Base-by-base conservation (phyloP, 805 yeast genomes). In the Candida dajiaensis region DNA sequence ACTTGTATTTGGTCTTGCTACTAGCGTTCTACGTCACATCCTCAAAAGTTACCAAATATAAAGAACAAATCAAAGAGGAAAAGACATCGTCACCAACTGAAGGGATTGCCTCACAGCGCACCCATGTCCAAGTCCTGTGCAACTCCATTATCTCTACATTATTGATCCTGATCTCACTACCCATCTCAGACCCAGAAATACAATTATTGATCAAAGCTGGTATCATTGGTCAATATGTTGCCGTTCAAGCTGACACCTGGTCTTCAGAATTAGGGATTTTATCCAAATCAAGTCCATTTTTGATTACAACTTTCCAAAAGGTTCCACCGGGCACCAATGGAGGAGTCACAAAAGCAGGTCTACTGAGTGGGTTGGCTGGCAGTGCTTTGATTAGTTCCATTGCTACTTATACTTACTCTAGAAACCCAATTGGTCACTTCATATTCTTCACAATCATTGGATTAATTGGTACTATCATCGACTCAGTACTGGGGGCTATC, bases 291-390 rank as follows among this genome's bases (percentile, higher is more conserved):
- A 45, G 52, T 3, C 76, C 77, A 4, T 51, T 68, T 20, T 57
- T 72, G 28, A 69, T 72, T 45, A 70, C 74, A 7, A 66, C 71
- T 6, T 57, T 72, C 31, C 50, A 60, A 36, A 58, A 60, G 12
- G 73, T 74, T 41, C 76, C 77, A 3, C 68, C 66, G 19, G 77
- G 77, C 11, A 73, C 76, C 11, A 72, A 72, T 54, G 77, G 77
- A 6, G 77, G 76, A 16, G 66, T 72, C 2, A 59, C 75, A 0
- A 52, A 41, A 6, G 47, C 57, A 16, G 77, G 77, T 0, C 47
- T 72, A 11, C 26, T 52, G 2, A 67, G 69, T 15, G 76, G 72
- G 1, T 37, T 58, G 0, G 51, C 50, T 16, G 77, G 75, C 0
- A 65, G 73, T 1, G 53, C 61, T 6, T 46, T 64, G 8, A 62